Conservation (phyloP, 345 rosid species). For the Populus tremula region DNA sequence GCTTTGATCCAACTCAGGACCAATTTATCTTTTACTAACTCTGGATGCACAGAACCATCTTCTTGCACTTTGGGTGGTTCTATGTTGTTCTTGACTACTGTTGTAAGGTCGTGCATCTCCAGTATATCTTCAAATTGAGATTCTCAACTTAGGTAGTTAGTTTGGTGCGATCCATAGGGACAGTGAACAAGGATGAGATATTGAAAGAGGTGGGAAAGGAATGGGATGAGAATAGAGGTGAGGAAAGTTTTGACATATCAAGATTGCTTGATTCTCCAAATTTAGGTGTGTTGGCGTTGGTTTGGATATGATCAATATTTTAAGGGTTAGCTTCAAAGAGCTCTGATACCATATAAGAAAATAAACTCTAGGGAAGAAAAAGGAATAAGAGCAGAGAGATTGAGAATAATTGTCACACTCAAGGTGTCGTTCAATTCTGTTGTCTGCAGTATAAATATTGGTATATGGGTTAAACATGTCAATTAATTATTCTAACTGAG, state of each 20-base stretch:
- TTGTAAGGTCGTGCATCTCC: background rate
- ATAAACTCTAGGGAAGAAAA: no score
- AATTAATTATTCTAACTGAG: background rate
- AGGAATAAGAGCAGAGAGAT: no score
- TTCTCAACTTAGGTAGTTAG: background rate
- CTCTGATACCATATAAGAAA: background rate
- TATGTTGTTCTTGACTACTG: background rate
- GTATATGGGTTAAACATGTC: no score
- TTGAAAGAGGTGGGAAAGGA: background rate
- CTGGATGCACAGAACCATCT: background rate
- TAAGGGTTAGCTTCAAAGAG: background rate
- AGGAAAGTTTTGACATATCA: background rate
- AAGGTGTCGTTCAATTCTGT: no score
- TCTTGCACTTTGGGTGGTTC: background rate
- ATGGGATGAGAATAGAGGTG: background rate
- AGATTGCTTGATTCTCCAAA: background rate
- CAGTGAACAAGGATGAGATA: no score
- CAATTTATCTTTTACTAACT: no score
- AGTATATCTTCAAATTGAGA: no score
- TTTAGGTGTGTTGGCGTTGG: background rate
- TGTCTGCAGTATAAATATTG: no score
- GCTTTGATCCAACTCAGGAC: background rate
- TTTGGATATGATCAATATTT: no score
- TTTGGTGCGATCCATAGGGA: background rate
- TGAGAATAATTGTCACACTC: background rate